Conservation (phyloP, 495 filamentous ascomycete genomes). For the Podospora comata region DNA sequence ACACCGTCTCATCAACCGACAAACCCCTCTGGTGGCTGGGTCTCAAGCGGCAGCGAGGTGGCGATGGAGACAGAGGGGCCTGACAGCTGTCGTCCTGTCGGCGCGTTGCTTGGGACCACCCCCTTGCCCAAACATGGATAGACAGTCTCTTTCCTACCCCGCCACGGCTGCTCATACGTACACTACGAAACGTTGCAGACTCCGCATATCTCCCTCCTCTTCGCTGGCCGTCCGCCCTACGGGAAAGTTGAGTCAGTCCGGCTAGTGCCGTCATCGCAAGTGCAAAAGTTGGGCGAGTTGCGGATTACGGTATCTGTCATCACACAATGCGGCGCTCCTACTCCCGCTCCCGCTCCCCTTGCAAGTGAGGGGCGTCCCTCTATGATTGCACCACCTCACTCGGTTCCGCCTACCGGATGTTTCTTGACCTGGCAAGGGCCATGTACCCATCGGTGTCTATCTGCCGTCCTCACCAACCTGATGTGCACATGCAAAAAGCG, state of each 20-base stretch:
- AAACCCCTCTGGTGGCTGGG: background rate
- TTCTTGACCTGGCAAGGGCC: slow-evolving; percentile 8
- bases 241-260: slow-evolving; percentile 21
- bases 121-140: slow-evolving; percentile 4
- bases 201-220: slow-evolving; percentile 10
- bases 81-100: slow-evolving; percentile 7
- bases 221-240: slow-evolving; percentile 9
- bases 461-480: slow-evolving; percentile 29
- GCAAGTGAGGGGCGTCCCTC: background rate
- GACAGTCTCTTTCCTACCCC: background rate
- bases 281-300: slow-evolving; percentile 1
- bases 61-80: slow-evolving; percentile 7
- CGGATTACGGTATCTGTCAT: slow-evolving; percentile 13
- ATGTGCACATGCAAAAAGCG: slow-evolving; percentile 34
- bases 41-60: slow-evolving; percentile 3
- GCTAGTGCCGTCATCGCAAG: slow-evolving; percentile 31
- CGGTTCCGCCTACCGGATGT: slow-evolving; percentile 28
- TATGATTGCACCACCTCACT: background rate
- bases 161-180: background rate
- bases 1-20: background rate
- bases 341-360: slow-evolving; percentile 9
- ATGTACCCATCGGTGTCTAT: slow-evolving; percentile 26
- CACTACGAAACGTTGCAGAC: slow-evolving; percentile 4
- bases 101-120: background rate
- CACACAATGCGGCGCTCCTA: slow-evolving; percentile 18